Evolutionary conservation across 2,329 filamentous ascomycete species (phyloP).

Genomic region (Fusarium sp.): DNA sequence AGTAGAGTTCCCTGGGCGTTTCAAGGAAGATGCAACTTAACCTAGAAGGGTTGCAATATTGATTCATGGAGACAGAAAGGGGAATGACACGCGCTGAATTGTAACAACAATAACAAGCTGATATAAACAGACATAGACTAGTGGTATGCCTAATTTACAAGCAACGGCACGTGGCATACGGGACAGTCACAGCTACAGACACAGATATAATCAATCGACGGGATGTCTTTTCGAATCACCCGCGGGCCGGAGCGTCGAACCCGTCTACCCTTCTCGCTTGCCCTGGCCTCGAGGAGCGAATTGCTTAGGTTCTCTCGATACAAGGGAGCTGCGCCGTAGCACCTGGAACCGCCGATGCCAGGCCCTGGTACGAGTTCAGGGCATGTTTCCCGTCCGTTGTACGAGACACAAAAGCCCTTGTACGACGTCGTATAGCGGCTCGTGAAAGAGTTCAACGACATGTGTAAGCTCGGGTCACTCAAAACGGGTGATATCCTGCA

Average conservation of each 20-base stretch:
- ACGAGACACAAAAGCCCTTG: slow-evolving; percentile 28
- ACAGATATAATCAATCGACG: slow-evolving; percentile 12
- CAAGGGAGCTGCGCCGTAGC: slow-evolving; percentile 29
- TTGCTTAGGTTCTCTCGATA: slow-evolving; percentile 38
- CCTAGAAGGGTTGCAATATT: slow-evolving; percentile 1
- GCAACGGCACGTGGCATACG: slow-evolving; percentile 20
- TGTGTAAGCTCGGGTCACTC: not conserved
- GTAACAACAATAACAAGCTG: slow-evolving; percentile 11
- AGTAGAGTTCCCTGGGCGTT: not conserved
- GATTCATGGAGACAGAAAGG: not conserved
- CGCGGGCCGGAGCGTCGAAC: slow-evolving; percentile 34
- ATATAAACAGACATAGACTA: slow-evolving; percentile 1
- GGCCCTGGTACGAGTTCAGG: slow-evolving; percentile 16
- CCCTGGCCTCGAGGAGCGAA: slow-evolving; percentile 37
- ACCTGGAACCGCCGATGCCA: slow-evolving; percentile 21
- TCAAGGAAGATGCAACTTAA: slow-evolving; percentile 15
- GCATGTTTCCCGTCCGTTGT: slow-evolving; percentile 15
- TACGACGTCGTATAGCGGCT: slow-evolving; percentile 39
- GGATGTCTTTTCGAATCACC: slow-evolving; percentile 21
- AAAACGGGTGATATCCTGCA: slow-evolving; percentile 1
- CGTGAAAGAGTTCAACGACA: slow-evolving; percentile 26
- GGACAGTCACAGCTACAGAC: not conserved
- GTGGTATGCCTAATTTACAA: not conserved
- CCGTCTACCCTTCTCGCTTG: slow-evolving; percentile 40
- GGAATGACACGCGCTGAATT: slow-evolving; percentile 1